phyloP scores from a whole-genome alignment of 2,329 filamentous ascomycete genomes.

The Paracoccidioides brasiliensis region DNA sequence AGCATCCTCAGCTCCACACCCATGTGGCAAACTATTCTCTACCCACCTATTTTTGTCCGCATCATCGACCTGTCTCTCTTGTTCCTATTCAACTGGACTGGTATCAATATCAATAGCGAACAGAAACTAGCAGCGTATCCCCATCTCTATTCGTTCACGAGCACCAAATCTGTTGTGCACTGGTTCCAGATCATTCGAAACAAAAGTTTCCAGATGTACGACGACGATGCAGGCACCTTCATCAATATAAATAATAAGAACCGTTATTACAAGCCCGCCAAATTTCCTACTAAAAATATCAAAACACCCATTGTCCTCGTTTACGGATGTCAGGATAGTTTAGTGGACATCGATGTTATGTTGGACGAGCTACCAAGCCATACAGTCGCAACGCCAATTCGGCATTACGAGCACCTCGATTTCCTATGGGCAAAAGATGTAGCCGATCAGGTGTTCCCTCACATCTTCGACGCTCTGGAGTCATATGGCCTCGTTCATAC shows the following conservation, averaged over 20 bases:
- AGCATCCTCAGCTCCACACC: conserved; percentile 86
- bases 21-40: conserved; percentile 94
- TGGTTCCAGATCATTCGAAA: conserved; percentile 99
- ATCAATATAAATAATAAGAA: conserved; percentile 56
- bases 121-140: conserved; percentile 95
- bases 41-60: conserved; percentile 83
- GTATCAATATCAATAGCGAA: conserved; percentile 64
- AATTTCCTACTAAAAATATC: conserved; percentile 93
- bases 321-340: conserved; percentile 83
- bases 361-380: conserved; percentile 71
- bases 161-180: conserved; percentile 91
- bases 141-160: conserved; percentile 92
- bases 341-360: conserved; percentile 92
- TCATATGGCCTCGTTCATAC: conserved; percentile 36
- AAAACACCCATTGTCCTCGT: conserved; percentile 87
- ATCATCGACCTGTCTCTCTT: conserved; percentile 69
- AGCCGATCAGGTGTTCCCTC: conserved; percentile 69
- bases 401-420: conserved; percentile 92
- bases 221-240: conserved; percentile 77
- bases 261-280: conserved; percentile 91
- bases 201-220: conserved; percentile 94
- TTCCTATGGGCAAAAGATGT: conserved; percentile 90
- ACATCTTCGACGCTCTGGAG: conserved; percentile 80
- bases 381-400: conserved; percentile 74
- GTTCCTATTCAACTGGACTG: conserved; percentile 84